Evolutionary conservation across 31 red algal genomes (phyloP), one percentile per base, ranked within the genome.

Genomic region (Asparagopsis taxiformis): DNA sequence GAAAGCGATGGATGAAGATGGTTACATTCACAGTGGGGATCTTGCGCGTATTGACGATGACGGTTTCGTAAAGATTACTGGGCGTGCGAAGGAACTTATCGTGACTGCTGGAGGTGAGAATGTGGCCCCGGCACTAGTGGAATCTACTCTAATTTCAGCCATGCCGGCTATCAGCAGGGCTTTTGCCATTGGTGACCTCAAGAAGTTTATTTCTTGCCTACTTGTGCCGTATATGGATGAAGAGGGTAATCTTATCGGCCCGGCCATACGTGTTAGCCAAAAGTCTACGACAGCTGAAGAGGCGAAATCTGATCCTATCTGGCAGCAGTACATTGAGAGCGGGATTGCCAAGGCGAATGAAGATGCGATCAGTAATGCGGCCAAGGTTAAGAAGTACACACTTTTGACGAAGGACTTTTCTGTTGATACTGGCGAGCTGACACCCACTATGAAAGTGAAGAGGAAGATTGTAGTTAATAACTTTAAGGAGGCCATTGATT

Each of bases 381-480:
- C 84, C 1, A 82, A 82, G 23, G 74, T 95, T 3, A 62, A 72
- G 39, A 89, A 89, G 51, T 88, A 51, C 37, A 65, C 55, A 3
- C 22, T 95, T 43, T 59, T 96, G 46, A 21, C 41, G 28, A 66
- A 71, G 36, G 95, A 94, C 59, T 90, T 98, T 37, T 82, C 74
- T 38, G 78, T 91, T 16, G 90, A 91, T 16, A 69, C 59, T 57
- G 95, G 89, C 16, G 91, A 94, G 58, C 69, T 98, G 22, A 98
- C 95, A 15, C 95, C 95, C 2, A 94, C 95, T 1, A 77, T 98
- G 77, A 98, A 98, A 68, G 77, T 98, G 34, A 93, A 94, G 86
- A 78, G 95, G 32, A 85, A 74, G 58, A 69, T 90, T 25, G 84
- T 93, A 11, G 75, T 78, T 22, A 25, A 77, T 31, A 92, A 93